A percentile compares a stretch with the other conserved stretches of the same genome.
Evolutionary conservation across 306 rosid species (phyloP).

Genomic region (Trifolium repens): DNA sequence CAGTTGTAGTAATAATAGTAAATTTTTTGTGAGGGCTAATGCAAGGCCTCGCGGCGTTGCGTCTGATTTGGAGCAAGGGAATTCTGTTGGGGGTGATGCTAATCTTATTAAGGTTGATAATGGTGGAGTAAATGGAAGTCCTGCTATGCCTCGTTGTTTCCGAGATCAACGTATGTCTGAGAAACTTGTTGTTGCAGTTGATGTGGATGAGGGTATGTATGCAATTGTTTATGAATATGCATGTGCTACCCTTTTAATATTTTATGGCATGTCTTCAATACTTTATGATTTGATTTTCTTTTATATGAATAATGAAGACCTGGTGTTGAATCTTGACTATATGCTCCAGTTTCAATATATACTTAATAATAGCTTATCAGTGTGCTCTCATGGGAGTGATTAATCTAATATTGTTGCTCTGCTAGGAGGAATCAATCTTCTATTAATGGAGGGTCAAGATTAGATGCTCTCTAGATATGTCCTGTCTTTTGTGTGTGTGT

Average conservation of each 20-base stretch:
- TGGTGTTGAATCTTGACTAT: slow-evolving; percentile 32
- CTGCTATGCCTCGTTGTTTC: slow-evolving; percentile 45
- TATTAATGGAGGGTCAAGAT: slow-evolving; percentile 14
- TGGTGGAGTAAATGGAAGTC: slow-evolving; percentile 43
- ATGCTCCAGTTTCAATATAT: slow-evolving; percentile 19
- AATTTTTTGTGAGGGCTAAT: slow-evolving; percentile 50
- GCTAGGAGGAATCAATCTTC: background rate
- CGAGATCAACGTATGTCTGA: slow-evolving; percentile 48
- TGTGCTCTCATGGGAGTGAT: background rate
- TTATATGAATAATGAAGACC: slow-evolving; percentile 1
- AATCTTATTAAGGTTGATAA: slow-evolving; percentile 12
- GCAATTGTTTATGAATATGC: background rate
- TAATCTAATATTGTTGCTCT: background rate
- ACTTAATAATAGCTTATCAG: slow-evolving; percentile 11
- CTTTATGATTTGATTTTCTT: slow-evolving; percentile 6
- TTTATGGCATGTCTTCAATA: background rate
- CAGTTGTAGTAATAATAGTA: slow-evolving; percentile 28
- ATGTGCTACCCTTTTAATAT: background rate
- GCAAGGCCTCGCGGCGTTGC: slow-evolving; percentile 50
- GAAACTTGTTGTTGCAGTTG: slow-evolving; percentile 81
- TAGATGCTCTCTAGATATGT: slow-evolving; percentile 7
- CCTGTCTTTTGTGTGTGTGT: background rate
- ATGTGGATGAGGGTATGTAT: slow-evolving; percentile 86
- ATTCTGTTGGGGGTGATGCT: slow-evolving; percentile 40
- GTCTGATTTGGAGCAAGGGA: slow-evolving; percentile 46